phyloP scores from a whole-genome alignment of 2,329 filamentous ascomycete genomes.

The Bimuria novae-zelandiae region DNA sequence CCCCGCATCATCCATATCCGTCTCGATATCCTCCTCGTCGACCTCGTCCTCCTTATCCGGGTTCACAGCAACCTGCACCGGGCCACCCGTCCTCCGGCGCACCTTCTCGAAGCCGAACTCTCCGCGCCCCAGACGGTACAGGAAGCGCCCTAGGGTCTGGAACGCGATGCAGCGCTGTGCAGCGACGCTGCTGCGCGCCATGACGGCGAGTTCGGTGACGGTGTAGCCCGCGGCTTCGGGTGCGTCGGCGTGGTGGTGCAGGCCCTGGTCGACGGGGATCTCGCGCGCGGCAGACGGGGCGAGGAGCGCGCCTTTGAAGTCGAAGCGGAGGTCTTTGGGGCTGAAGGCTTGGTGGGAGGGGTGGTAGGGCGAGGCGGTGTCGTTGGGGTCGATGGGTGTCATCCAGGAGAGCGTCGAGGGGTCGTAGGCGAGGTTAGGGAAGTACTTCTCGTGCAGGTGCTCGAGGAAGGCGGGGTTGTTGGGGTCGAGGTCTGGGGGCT shows the following conservation, averaged over 20 bases:
- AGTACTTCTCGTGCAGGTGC: conserved; percentile 90
- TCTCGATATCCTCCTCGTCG: conserved; percentile 34
- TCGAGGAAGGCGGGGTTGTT: conserved; percentile 80
- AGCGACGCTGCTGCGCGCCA: conserved; percentile 80
- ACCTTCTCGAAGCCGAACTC: conserved; percentile 63
- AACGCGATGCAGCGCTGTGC: conserved; percentile 90
- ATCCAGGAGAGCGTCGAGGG: conserved; percentile 91
- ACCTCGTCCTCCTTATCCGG: conserved; percentile 44
- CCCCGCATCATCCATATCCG: conserved; percentile 45
- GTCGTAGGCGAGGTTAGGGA: conserved; percentile 83
- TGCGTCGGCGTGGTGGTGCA: conserved; percentile 92
- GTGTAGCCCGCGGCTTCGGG: conserved; percentile 96
- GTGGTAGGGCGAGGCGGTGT: conserved; percentile 77
- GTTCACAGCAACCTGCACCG: conserved; percentile 51
- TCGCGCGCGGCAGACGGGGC: conserved; percentile 74
- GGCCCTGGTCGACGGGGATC: conserved; percentile 75
- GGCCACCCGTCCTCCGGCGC: conserved; percentile 48
- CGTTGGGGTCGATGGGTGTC: conserved; percentile 66
- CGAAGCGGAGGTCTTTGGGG: conserved; percentile 81
- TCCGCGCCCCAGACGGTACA: conserved; percentile 81
- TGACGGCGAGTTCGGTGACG: conserved; percentile 78
- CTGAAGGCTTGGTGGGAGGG: conserved; percentile 74
- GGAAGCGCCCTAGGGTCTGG: conserved; percentile 82
- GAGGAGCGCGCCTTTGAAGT: conserved; percentile 80
- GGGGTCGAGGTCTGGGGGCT: conserved; percentile 77